Percentiles rank a stretch among this genome's conserved stretches.
Conservation (phyloP, 192 early-diverging fungal genomes). For the Coemansia javaensis region DNA sequence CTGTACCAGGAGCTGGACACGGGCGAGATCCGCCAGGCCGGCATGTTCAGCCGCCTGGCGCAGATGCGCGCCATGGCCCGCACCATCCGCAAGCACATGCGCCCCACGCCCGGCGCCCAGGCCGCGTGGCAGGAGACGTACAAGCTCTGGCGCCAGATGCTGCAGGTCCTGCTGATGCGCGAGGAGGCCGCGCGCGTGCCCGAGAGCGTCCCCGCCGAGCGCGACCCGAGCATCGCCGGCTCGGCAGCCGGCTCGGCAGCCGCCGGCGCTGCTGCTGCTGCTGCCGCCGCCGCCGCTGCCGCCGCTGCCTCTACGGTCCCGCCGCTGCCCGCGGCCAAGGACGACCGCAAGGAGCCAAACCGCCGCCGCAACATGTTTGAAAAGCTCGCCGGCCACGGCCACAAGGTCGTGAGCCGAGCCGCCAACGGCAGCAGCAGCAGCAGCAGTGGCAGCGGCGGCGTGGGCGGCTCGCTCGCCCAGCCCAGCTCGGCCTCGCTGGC, state of each 20-base stretch:
- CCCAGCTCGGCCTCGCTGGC: not conserved
- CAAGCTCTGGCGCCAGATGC: conserved; percentile 53
- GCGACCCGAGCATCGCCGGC: conserved; percentile 11
- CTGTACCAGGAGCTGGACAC: conserved; percentile 81
- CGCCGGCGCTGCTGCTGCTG: too few species aligned
- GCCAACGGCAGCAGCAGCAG: not conserved
- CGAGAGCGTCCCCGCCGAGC: conserved; percentile 15
- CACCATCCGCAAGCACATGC: conserved; percentile 50
- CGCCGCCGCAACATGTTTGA: conserved; percentile 47
- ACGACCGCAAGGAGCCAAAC: conserved; percentile 26
- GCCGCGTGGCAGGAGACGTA: conserved; percentile 51
- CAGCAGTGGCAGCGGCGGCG: not conserved
- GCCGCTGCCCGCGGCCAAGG: conserved; percentile 7
- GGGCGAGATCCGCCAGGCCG: conserved; percentile 70
- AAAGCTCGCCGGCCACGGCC: conserved; percentile 40
- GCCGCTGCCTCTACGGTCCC: too few species aligned
- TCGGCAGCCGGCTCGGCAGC: not conserved
- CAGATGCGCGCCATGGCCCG: conserved; percentile 51
- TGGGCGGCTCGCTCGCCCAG: not conserved
- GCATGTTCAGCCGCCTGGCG: conserved; percentile 42
- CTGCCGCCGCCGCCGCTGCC: too few species aligned
- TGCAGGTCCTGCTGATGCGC: conserved; percentile 48
- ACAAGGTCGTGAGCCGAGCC: conserved; percentile 19
- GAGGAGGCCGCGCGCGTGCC: conserved; percentile 41
- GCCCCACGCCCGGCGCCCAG: conserved; percentile 44